Evolutionary conservation across 352 stramenopile species (phyloP).

Genomic region (Globisporangium orthogonon): DNA sequence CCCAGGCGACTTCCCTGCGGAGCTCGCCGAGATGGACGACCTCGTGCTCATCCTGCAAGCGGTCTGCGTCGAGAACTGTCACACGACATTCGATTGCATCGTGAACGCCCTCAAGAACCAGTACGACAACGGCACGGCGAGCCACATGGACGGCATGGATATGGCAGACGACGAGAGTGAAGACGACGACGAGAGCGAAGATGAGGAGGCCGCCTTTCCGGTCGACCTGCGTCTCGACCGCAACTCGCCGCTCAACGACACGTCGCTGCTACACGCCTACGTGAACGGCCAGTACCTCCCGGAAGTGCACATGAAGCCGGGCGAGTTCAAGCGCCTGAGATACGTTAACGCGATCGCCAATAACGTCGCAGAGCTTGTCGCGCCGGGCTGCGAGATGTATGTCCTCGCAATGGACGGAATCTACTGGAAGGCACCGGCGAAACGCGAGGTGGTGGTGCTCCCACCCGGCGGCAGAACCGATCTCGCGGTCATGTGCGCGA

Average conservation of each 20-base stretch:
- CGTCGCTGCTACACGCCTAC: slow-evolving; percentile 59
- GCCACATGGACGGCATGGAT: slow-evolving; percentile 16
- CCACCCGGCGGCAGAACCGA: slow-evolving; percentile 62
- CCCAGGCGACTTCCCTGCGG: slow-evolving; percentile 35
- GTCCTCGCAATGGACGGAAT: slow-evolving; percentile 71
- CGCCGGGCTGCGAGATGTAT: slow-evolving; percentile 41
- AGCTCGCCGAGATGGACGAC: slow-evolving; percentile 56
- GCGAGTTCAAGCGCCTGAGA: slow-evolving; percentile 59
- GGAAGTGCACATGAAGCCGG: slow-evolving; percentile 34
- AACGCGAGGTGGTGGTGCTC: slow-evolving; percentile 49
- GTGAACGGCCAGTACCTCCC: slow-evolving; percentile 75
- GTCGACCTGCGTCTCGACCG: slow-evolving; percentile 36
- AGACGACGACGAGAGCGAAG: slow-evolving; percentile 7
- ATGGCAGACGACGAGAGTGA: slow-evolving; percentile 15
- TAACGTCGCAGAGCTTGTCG: slow-evolving; percentile 64
- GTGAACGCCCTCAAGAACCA: slow-evolving; percentile 53
- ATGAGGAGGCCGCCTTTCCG: slow-evolving; percentile 20
- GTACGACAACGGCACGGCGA: slow-evolving; percentile 17
- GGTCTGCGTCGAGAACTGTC: slow-evolving; percentile 64
- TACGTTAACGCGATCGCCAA: slow-evolving; percentile 81
- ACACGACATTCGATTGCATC: slow-evolving; percentile 51
- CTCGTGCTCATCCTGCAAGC: slow-evolving; percentile 60
- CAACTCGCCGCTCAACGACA: slow-evolving; percentile 57
- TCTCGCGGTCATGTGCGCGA: slow-evolving; percentile 43
- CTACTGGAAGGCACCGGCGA: slow-evolving; percentile 37